Conservation (phyloP, 202 grass and related monocot species). For the Cymbopogon flexuosus region DNA sequence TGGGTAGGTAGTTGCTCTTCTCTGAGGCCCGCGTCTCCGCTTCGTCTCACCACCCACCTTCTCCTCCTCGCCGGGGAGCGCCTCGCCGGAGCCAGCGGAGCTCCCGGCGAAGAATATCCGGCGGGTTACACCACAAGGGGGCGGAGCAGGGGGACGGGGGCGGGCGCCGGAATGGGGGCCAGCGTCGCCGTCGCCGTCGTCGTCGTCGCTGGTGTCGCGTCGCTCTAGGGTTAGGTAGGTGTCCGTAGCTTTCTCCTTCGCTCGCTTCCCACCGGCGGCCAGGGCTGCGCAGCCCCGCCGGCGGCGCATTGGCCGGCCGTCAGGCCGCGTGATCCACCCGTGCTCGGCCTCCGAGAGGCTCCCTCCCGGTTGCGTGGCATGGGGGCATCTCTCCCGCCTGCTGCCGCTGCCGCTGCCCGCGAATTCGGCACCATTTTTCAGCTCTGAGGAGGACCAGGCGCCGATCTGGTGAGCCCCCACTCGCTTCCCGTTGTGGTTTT, state of each 20-base stretch:
- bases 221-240: conserved; percentile 50
- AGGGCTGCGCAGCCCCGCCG: background rate
- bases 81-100: conserved; percentile 28
- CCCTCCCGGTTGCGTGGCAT: background rate
- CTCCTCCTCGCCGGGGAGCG: conserved; percentile 34
- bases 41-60: conserved; percentile 40
- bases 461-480: conserved; percentile 44
- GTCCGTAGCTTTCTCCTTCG: conserved; percentile 15
- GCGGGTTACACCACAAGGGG: conserved; percentile 22
- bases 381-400: conserved; percentile 6
- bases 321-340: conserved; percentile 31
- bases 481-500: background rate
- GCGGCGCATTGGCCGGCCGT: conserved; percentile 11
- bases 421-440: background rate
- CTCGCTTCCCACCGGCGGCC: background rate
- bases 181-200: background rate
- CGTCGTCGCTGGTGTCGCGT: conserved; percentile 22
- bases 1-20: conserved; percentile 21
- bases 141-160: conserved; percentile 16
- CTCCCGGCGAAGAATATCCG: conserved; percentile 39
- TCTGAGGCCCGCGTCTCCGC: background rate
- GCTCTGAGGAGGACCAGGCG: conserved; percentile 26
- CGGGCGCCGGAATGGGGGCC: conserved; percentile 30
- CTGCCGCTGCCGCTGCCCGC: background rate
- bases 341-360: conserved; percentile 11